Evolutionary conservation across 1,284 basidiomycete species (phyloP), one percentile per base, ranked within the genome.

Genomic region (Fomitopsis betulina): DNA sequence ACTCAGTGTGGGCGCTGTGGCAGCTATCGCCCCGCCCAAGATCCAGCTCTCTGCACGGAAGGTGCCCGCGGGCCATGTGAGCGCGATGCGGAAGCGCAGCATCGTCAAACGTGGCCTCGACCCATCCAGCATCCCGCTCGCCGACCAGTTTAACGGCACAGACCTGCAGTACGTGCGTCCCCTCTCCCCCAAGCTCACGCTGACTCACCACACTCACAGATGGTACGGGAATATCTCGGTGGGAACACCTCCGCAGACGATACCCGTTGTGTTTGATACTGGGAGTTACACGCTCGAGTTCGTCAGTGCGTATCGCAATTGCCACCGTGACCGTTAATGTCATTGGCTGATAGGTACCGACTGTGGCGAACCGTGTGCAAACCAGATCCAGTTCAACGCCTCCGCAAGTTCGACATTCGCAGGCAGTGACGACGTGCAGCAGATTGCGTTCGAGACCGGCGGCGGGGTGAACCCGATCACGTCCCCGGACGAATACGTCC

Each of bases 391-490:
- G 60, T 84, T 84, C 62, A 72, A 83, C 64, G 63, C 76, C 0
- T 69, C 72, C 0, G 73, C 75, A 63, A 82, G 80, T 60, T 78
- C 78, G 8, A 83, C 82, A 0, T 84, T 79, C 60, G 70, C 78
- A 19, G 76, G 79, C 62, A 73, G 72, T 7, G 74, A 75, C 42
- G 67, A 68, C 21, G 74, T 71, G 2, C 69, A 63, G 42, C 73
- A 72, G 19, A 77, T 82, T 55, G 76, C 74, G 10, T 84, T 85
- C 64, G 72, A 73, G 12, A 84, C 82, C 1, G 82, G 82, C 19
- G 80, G 81, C 40, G 80, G 81, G 30, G 81, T 84, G 5, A 79
- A 82, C 62, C 82, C 83, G 9, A 80, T 83, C 9, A 70, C 81
- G 15, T 43, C 42, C 7, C 73, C 76, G 33, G 72, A 70, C 54